phyloP scores from a whole-genome alignment of 2,329 filamentous ascomycete genomes.

The Daldinia sp. region DNA sequence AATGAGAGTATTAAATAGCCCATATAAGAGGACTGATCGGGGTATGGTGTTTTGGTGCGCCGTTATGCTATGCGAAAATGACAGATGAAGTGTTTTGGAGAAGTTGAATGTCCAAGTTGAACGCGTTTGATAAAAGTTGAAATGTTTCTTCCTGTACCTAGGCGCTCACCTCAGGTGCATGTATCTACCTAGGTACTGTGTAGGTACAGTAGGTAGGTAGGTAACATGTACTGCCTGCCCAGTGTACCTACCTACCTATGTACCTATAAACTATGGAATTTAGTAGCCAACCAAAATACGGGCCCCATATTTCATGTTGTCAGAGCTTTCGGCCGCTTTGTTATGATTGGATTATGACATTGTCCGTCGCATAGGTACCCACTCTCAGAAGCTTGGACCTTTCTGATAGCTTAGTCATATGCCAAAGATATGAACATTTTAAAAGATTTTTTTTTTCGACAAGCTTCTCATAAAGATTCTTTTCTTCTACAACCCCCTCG shows the following conservation, averaged over 20 bases:
- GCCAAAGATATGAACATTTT: background rate
- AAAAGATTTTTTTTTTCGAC: slow-evolving; percentile 2
- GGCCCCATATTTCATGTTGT: too few species aligned
- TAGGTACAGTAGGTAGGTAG: too few species aligned
- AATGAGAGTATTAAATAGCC: background rate
- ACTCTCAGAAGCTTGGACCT: slow-evolving; percentile 12
- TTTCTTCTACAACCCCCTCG: slow-evolving; percentile 74
- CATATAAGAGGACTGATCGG: background rate
- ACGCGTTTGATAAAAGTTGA: too few species aligned
- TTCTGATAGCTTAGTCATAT: background rate
- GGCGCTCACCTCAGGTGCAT: background rate
- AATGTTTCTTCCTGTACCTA: too few species aligned
- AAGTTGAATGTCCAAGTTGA: slow-evolving; percentile 1
- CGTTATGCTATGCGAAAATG: background rate
- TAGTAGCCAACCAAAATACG: too few species aligned
- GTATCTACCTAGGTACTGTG: background rate
- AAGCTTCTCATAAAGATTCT: slow-evolving; percentile 30
- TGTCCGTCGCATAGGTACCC: background rate
- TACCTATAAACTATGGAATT: background rate
- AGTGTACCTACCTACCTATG: too few species aligned
- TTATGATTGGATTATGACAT: background rate
- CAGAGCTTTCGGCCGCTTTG: too few species aligned
- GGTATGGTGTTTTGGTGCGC: background rate
- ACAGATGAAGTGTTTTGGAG: background rate
- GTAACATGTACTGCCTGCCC: too few species aligned